Conservation (phyloP, 75 land plant genomes). For the Pseudotsuga menziesii region DNA sequence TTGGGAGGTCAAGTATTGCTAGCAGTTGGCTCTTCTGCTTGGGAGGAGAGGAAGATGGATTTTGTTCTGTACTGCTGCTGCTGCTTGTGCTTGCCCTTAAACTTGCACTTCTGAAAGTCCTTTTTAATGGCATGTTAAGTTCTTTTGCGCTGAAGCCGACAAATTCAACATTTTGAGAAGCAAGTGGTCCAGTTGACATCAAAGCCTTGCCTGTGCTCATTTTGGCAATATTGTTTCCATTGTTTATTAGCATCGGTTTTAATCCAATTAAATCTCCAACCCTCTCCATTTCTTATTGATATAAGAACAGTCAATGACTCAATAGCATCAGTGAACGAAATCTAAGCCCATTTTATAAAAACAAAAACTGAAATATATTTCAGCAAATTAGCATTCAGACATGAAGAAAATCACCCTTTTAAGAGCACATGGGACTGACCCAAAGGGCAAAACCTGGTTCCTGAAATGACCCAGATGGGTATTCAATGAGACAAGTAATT, state of each 20-base stretch:
- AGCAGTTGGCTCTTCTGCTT: slow-evolving; percentile 24
- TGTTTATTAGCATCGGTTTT: neutral
- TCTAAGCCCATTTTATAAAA: neutral
- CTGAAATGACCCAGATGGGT: no score
- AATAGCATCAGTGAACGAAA: neutral
- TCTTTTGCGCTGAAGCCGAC: neutral
- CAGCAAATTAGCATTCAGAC: no score
- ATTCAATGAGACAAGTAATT: no score
- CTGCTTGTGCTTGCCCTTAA: neutral
- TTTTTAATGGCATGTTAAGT: neutral
- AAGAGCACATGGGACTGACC: no score
- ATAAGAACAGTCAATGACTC: neutral
- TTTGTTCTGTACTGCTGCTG: neutral
- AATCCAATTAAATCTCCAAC: neutral
- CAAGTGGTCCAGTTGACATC: neutral
- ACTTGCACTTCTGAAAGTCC: neutral
- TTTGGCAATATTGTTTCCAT: neutral
- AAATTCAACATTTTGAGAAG: neutral
- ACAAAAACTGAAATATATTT: neutral
- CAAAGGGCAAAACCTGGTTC: no score
- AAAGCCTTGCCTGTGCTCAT: neutral
- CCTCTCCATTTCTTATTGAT: neutral
- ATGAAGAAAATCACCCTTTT: no score
- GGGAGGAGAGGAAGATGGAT: neutral
- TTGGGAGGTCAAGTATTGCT: slow-evolving; percentile 47